These are phyloP conservation scores for Shiraia sp. DNA, from an alignment of 2,329 filamentous ascomycete species.

Conservation along the genomic window DNA sequence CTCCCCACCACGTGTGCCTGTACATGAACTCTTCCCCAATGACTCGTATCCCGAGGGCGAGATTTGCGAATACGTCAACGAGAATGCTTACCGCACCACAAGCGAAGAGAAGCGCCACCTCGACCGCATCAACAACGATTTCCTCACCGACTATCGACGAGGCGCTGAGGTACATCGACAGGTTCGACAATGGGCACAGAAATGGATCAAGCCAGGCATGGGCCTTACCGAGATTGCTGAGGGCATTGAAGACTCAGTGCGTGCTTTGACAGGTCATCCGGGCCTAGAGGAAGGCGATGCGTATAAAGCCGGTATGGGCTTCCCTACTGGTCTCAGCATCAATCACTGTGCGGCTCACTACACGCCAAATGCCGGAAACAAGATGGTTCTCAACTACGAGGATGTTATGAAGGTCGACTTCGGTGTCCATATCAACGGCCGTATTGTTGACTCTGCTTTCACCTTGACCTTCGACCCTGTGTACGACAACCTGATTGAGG, in stretches of 20 bases:
- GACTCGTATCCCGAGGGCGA: slow-evolving; percentile 76
- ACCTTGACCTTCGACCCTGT: slow-evolving; percentile 70
- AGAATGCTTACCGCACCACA: slow-evolving; percentile 79
- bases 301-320: slow-evolving; percentile 79
- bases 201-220: slow-evolving; percentile 79
- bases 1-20: slow-evolving; percentile 73
- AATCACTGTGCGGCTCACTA: slow-evolving; percentile 88
- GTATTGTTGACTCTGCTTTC: slow-evolving; percentile 73
- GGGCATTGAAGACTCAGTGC: slow-evolving; percentile 82
- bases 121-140: slow-evolving; percentile 78
- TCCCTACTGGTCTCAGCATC: slow-evolving; percentile 80
- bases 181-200: slow-evolving; percentile 81
- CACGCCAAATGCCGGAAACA: slow-evolving; percentile 86
- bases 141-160: slow-evolving; percentile 78
- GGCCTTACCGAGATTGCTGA: slow-evolving; percentile 80
- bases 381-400: slow-evolving; percentile 65
- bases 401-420: slow-evolving; percentile 78
- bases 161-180: slow-evolving; percentile 89
- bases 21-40: slow-evolving; percentile 75
- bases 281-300: slow-evolving; percentile 79
- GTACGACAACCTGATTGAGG: slow-evolving; percentile 68
- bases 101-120: slow-evolving; percentile 83
- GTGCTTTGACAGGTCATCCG: slow-evolving; percentile 74
- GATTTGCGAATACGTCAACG: slow-evolving; percentile 75
- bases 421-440: slow-evolving; percentile 70